These are phyloP conservation scores for Botrytis porri DNA, from an alignment of 2,329 filamentous ascomycete genomes.

Conservation along the genomic window DNA sequence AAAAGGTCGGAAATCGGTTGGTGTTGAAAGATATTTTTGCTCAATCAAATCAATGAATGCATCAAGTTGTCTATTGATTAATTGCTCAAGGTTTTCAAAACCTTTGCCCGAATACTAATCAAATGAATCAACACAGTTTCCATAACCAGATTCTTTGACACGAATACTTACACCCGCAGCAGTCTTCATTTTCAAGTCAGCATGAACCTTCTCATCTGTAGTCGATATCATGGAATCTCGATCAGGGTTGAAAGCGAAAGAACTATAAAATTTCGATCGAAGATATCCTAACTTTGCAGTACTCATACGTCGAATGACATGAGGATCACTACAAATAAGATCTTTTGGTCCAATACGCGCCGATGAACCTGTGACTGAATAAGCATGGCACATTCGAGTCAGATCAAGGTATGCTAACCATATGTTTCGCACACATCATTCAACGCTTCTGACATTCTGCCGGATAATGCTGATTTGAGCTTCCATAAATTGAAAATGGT, in stretches of 20 bases:
- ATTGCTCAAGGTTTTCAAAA: conserved; percentile 47
- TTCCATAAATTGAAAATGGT: not conserved
- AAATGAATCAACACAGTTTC: not conserved
- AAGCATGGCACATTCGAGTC: not conserved
- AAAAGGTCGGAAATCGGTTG: conserved; percentile 40
- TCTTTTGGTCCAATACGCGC: conserved; percentile 28
- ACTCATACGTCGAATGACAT: conserved; percentile 28
- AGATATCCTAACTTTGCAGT: conserved; percentile 29
- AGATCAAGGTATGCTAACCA: not conserved
- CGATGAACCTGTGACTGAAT: conserved; percentile 21
- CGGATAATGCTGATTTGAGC: not conserved
- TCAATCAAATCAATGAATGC: conserved; percentile 23
- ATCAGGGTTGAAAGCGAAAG: conserved; percentile 51
- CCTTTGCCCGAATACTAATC: conserved; percentile 50
- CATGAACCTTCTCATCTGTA: conserved; percentile 41
- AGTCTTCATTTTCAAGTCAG: conserved; percentile 47
- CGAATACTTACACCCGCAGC: conserved; percentile 44
- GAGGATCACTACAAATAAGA: conserved; percentile 26
- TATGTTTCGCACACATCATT: conserved; percentile 5
- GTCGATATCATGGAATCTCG: conserved; percentile 53
- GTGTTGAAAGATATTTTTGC: conserved; percentile 40
- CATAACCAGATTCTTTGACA: not conserved
- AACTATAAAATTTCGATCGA: conserved; percentile 39
- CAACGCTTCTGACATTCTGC: not conserved
- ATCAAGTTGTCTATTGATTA: conserved; percentile 44